Conservation (phyloP, 1,284 basidiomycete genomes). For the Gomphus bonarii region DNA sequence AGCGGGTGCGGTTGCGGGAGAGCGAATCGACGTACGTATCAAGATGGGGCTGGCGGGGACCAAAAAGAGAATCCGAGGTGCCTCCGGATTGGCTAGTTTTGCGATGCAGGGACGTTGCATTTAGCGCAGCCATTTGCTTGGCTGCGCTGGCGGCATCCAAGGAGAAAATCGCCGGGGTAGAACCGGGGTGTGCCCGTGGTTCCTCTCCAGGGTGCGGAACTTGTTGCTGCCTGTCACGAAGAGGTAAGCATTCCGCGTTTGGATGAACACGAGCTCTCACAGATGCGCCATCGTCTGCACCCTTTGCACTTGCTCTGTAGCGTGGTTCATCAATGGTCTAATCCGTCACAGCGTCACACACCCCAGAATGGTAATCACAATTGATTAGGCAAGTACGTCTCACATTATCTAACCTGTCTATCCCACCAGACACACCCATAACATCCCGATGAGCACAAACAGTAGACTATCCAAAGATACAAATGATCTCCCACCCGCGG, state of each 20-base stretch:
- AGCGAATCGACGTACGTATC: constrained; percentile 35
- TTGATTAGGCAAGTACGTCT: no score
- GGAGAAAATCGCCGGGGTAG: constrained; percentile 10
- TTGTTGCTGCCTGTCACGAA: background rate
- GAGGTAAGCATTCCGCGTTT: background rate
- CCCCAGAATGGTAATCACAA: no score
- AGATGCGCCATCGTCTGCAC: background rate
- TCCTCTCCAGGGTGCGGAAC: background rate
- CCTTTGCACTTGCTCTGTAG: background rate
- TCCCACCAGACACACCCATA: no score
- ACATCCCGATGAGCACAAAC: background rate
- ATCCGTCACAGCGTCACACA: no score
- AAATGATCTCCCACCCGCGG: background rate
- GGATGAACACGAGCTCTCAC: background rate
- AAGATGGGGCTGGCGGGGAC: constrained; percentile 30
- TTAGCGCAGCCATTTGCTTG: constrained; percentile 70
- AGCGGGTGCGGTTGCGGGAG: background rate
- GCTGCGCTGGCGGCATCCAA: constrained; percentile 45
- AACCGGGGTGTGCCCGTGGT: constrained; percentile 7
- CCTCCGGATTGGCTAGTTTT: constrained; percentile 50
- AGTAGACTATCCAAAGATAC: background rate
- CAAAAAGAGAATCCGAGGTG: constrained; percentile 58
- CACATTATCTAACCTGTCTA: no score
- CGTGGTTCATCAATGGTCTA: background rate
- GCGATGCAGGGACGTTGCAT: constrained; percentile 50